Conservation (phyloP, 2,329 filamentous ascomycete species). For the Alternaria infectoria region DNA sequence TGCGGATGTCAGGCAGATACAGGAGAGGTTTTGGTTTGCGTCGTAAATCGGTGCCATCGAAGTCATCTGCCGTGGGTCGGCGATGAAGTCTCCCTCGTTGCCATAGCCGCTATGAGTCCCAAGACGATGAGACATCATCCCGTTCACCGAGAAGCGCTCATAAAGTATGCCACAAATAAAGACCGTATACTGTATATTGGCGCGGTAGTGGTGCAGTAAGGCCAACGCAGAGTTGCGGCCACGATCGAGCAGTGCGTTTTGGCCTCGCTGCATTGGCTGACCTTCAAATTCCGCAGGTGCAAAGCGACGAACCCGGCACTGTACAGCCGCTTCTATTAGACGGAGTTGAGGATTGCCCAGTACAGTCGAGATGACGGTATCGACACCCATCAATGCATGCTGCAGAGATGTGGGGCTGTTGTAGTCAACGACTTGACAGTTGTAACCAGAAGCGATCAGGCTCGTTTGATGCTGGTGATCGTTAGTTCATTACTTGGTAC, state of each 20-base stretch:
- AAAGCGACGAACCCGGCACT: constrained; percentile 69
- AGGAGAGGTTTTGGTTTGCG: constrained; percentile 50
- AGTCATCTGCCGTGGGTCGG: constrained; percentile 63
- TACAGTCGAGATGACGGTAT: constrained; percentile 78
- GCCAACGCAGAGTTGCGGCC: constrained; percentile 64
- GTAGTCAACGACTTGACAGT: constrained; percentile 74
- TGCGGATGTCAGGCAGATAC: constrained; percentile 70
- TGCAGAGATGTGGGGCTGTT: constrained; percentile 62
- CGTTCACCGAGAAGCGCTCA: constrained; percentile 74
- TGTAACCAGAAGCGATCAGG: constrained; percentile 64
- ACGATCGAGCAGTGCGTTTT: constrained; percentile 67
- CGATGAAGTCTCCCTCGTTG: constrained; percentile 68
- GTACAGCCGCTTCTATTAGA: constrained; percentile 73
- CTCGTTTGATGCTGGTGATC: constrained; percentile 59
- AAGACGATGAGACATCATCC: constrained; percentile 66
- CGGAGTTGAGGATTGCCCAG: constrained; percentile 70
- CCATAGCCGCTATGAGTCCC: constrained; percentile 62
- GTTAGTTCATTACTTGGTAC: constrained; percentile 14
- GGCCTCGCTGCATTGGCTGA: constrained; percentile 60
- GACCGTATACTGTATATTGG: constrained; percentile 69
- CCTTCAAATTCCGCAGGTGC: constrained; percentile 80
- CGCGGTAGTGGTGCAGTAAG: constrained; percentile 62
- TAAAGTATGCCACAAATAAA: constrained; percentile 80
- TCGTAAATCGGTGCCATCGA: constrained; percentile 68
- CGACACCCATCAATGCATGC: constrained; percentile 72